These are phyloP conservation scores for Elsinoe batatas DNA, from an alignment of 2,329 filamentous ascomycete genomes.

Conservation along the genomic window DNA sequence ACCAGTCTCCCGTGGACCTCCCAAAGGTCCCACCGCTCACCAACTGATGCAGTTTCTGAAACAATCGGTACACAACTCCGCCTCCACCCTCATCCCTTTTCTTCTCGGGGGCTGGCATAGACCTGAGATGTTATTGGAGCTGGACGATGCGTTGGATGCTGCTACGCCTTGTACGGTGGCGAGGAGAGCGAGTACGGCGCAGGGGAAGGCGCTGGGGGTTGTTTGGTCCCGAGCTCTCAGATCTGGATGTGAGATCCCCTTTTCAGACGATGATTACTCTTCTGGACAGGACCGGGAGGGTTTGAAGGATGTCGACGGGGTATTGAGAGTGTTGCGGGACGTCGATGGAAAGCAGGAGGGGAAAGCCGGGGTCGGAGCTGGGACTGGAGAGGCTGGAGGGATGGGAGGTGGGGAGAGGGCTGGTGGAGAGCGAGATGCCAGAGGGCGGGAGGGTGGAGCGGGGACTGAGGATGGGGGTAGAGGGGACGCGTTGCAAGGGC, in stretches of 20 bases:
- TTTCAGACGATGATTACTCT: no score
- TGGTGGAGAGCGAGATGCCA: no score
- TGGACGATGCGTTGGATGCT: conserved; percentile 71
- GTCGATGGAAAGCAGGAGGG: no score
- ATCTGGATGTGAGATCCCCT: background rate
- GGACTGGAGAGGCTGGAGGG: no score
- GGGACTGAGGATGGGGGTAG: no score
- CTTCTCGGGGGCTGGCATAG: conserved; percentile 56
- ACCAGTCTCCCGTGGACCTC: conserved; percentile 45
- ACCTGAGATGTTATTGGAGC: conserved; percentile 40
- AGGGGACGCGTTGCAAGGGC: no score
- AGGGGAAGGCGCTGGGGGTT: conserved; percentile 62
- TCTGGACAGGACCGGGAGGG: no score
- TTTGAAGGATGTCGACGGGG: no score
- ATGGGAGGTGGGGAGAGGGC: no score
- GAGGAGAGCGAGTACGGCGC: conserved; percentile 61
- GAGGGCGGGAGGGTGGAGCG: no score
- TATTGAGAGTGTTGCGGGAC: no score
- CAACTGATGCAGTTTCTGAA: conserved; percentile 56
- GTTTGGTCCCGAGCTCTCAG: conserved; percentile 54
- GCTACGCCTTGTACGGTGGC: conserved; percentile 70
- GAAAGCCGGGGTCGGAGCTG: no score
- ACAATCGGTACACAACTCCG: conserved; percentile 60
- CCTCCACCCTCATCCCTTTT: conserved; percentile 64
- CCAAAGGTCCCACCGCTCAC: conserved; percentile 24